Conservation (phyloP, 2,329 filamentous ascomycete species). For the Fusarium sp. region DNA sequence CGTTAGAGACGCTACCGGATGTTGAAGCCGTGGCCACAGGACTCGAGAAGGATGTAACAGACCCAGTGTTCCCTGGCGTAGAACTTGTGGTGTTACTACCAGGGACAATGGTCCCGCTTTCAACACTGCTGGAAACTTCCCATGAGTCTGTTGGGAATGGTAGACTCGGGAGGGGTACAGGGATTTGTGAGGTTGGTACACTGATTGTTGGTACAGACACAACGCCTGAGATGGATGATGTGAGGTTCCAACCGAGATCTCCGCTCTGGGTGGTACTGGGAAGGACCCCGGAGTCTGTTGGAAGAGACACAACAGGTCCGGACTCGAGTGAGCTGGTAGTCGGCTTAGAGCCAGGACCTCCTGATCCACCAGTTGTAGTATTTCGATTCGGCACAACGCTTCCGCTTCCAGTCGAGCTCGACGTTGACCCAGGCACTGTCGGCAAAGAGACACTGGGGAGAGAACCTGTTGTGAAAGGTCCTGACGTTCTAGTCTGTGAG, state of each 20-base stretch:
- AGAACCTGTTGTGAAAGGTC: neutral
- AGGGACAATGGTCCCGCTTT: conserved; percentile 1
- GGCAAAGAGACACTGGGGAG: neutral
- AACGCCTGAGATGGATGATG: conserved; percentile 12
- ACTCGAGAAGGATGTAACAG: conserved; percentile 37
- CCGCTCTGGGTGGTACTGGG: conserved; percentile 1
- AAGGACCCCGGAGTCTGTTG: conserved; percentile 2
- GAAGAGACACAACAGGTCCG: neutral
- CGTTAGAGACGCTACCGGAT: conserved; percentile 4
- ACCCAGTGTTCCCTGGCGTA: conserved; percentile 2
- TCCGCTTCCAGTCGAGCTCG: conserved; percentile 1
- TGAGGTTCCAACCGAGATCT: conserved; percentile 2
- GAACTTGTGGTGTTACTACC: neutral
- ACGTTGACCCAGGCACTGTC: neutral
- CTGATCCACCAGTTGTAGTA: neutral
- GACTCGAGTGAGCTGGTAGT: neutral
- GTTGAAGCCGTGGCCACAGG: conserved; percentile 18
- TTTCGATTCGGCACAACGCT: conserved; percentile 5
- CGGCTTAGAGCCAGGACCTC: neutral
- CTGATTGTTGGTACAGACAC: conserved; percentile 30
- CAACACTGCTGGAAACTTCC: neutral
- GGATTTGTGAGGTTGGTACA: conserved; percentile 14
- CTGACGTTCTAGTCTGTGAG: neutral
- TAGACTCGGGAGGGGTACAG: conserved; percentile 4
- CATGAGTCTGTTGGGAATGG: conserved; percentile 11